Conservation (phyloP, 2,329 filamentous ascomycete genomes). For the Metarhizium rileyi region DNA sequence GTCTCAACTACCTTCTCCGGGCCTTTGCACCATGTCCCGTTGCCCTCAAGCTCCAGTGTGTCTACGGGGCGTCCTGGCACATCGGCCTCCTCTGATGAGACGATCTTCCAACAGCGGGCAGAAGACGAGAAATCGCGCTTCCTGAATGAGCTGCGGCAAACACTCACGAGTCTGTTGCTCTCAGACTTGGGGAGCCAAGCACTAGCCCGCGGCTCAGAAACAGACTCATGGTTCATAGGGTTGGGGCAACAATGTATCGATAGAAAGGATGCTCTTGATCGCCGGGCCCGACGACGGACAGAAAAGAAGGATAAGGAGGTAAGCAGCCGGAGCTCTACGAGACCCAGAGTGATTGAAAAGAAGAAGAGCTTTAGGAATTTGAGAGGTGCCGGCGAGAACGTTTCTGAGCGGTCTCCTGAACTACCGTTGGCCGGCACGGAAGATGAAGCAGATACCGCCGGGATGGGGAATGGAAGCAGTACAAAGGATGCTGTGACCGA, state of each 20-base stretch:
- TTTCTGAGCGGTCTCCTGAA: conserved; percentile 26
- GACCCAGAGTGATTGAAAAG: conserved; percentile 48
- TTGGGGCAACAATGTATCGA: conserved; percentile 58
- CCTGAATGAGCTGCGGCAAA: conserved; percentile 65
- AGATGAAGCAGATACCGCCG: conserved; percentile 24
- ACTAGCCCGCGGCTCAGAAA: conserved; percentile 84
- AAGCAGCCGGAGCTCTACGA: conserved; percentile 31
- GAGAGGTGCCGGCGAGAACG: conserved; percentile 37
- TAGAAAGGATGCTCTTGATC: conserved; percentile 45
- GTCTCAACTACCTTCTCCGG: conserved; percentile 40
- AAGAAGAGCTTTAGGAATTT: conserved; percentile 61
- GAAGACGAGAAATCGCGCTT: conserved; percentile 69
- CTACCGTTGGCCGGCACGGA: conserved; percentile 28
- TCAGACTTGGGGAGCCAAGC: conserved; percentile 84
- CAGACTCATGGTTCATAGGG: conserved; percentile 74
- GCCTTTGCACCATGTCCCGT: conserved; percentile 29
- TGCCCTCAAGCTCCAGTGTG: conserved; percentile 36
- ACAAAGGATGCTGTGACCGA: conserved; percentile 30
- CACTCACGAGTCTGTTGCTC: conserved; percentile 71
- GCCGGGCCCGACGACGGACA: conserved; percentile 30
- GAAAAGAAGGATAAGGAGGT: conserved; percentile 34
- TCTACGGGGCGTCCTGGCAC: conserved; percentile 52
- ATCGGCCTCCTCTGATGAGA: conserved; percentile 58
- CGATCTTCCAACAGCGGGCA: conserved; percentile 50
- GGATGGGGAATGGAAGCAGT: conserved; percentile 10